phyloP scores from a whole-genome alignment of 352 stramenopile genomes.

The Pilasporangium apinafurcum region DNA sequence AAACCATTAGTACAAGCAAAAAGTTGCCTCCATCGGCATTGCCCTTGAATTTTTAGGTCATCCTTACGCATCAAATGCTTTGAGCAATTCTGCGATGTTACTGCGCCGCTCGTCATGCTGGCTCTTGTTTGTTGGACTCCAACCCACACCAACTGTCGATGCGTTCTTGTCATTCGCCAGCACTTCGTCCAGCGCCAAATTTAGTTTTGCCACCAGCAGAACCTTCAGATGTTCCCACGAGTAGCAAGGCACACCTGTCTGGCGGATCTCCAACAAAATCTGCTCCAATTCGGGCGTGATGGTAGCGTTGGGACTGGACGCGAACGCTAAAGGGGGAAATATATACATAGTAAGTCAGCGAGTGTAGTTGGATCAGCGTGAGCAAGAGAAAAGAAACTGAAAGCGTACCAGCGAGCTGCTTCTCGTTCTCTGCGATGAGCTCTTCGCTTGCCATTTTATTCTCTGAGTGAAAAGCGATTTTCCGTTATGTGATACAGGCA shows the following conservation, averaged over 20 bases:
- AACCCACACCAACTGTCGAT: conserved; percentile 21
- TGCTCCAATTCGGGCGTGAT: conserved; percentile 46
- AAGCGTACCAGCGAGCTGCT: conserved; percentile 48
- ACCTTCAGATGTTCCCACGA: conserved; percentile 64
- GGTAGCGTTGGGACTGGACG: conserved; percentile 26
- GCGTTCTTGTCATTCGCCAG: conserved; percentile 29
- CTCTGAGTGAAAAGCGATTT: too few species aligned
- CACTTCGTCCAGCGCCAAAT: conserved; percentile 49
- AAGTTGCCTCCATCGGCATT: not conserved
- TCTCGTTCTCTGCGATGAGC: conserved; percentile 60
- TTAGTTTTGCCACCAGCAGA: conserved; percentile 50
- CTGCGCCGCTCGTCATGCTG: conserved; percentile 40
- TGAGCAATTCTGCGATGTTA: conserved; percentile 49
- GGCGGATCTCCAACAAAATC: conserved; percentile 62
- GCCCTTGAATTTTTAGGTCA: too few species aligned
- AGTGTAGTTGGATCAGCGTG: not conserved
- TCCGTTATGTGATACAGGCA: too few species aligned
- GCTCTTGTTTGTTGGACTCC: conserved; percentile 43
- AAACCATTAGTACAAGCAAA: too few species aligned
- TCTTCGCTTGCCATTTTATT: too few species aligned
- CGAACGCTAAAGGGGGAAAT: conserved; percentile 29
- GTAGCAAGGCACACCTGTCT: conserved; percentile 66
- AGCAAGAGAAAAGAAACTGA: not conserved
- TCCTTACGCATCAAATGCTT: conserved; percentile 55
- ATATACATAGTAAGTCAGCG: not conserved